Conservation (phyloP, 352 stramenopile genomes). For the Phytophthora colocasiae region DNA sequence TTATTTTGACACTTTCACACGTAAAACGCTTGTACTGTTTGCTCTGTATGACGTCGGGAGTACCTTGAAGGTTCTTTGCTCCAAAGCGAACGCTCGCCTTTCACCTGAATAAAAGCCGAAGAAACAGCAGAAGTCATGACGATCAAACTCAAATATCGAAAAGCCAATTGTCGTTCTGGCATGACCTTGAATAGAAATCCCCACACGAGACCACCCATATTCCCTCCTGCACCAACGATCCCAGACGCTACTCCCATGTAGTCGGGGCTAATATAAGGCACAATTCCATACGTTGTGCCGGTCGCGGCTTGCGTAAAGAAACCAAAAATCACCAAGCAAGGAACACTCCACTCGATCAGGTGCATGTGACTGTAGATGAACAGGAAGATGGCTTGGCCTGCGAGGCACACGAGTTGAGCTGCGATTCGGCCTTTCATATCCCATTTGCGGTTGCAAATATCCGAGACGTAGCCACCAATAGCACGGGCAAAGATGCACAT, state of each 20-base stretch:
- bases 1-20: constrained; percentile 16
- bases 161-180: constrained; percentile 35
- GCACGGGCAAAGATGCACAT: constrained; percentile 94
- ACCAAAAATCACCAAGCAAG: constrained; percentile 88
- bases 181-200: constrained; percentile 62
- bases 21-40: constrained; percentile 34
- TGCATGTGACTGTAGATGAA: constrained; percentile 82
- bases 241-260: constrained; percentile 53
- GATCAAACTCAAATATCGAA: constrained; percentile 58
- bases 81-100: constrained; percentile 40
- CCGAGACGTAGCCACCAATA: constrained; percentile 85
- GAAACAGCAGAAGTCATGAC: constrained; percentile 29
- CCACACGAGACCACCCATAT: constrained; percentile 56
- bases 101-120: constrained; percentile 23
- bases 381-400: constrained; percentile 78
- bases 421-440: constrained; percentile 90
- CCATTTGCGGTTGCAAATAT: constrained; percentile 74
- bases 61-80: constrained; percentile 23
- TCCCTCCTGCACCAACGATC: constrained; percentile 62
- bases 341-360: constrained; percentile 62
- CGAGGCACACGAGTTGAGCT: constrained; percentile 78
- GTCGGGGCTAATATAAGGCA: constrained; percentile 52
- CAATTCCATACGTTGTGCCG: constrained; percentile 67
- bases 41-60: constrained; percentile 17
- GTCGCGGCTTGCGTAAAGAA: constrained; percentile 74